These are phyloP conservation scores for Diaporthe australafricana DNA, from an alignment of 2,329 filamentous ascomycete genomes.

Conservation along the genomic window DNA sequence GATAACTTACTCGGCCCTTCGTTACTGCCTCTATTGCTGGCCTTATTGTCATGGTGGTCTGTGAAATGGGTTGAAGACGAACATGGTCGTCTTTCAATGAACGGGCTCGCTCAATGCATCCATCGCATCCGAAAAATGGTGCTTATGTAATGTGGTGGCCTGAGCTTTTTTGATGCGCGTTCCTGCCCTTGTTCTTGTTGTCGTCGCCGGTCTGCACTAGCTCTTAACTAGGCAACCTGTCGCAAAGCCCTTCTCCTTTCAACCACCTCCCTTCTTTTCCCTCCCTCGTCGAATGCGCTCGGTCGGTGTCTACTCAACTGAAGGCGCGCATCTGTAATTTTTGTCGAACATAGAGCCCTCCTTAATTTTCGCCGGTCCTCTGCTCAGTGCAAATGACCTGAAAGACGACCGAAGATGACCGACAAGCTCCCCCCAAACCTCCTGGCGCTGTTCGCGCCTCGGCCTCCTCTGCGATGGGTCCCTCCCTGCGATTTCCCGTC, in stretches of 20 bases:
- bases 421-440: conserved; percentile 95
- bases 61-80: conserved; percentile 42
- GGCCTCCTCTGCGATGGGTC: conserved; percentile 90
- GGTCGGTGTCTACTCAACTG: neutral
- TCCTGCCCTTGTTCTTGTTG: conserved; percentile 23
- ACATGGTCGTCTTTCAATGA: neutral
- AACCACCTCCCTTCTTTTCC: neutral
- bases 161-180: conserved; percentile 29
- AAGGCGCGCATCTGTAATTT: neutral
- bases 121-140: conserved; percentile 29
- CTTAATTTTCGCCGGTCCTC: neutral
- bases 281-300: neutral
- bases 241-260: conserved; percentile 26
- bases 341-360: neutral
- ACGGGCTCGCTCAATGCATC: neutral
- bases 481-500: conserved; percentile 85
- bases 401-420: conserved; percentile 73
- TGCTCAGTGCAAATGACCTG: conserved; percentile 1
- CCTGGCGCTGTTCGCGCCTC: conserved; percentile 92
- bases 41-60: conserved; percentile 65
- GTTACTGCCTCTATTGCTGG: conserved; percentile 63
- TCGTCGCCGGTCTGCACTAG: conserved; percentile 8
- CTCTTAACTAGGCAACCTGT: conserved; percentile 26
- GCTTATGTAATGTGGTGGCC: conserved; percentile 30
- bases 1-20: conserved; percentile 60